These are phyloP conservation scores for Thermochaetoides dissita DNA, from an alignment of 2,329 filamentous ascomycete genomes.

Conservation along the genomic window DNA sequence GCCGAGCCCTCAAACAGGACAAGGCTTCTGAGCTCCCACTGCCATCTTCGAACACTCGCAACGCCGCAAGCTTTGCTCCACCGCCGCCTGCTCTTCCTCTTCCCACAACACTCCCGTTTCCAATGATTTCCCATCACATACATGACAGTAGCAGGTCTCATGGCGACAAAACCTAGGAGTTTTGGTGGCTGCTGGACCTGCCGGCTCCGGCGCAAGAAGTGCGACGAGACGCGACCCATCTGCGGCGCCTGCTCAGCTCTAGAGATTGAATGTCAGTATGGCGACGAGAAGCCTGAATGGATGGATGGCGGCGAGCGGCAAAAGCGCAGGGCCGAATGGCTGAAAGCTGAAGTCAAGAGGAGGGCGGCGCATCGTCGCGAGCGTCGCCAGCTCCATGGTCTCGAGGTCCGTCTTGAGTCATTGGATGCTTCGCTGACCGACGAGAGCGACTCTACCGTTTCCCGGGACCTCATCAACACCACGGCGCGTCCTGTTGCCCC, in stretches of 20 bases:
- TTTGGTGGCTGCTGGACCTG: slow-evolving; percentile 46
- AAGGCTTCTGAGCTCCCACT: no score
- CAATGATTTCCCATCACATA: no score
- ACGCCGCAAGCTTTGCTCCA: no score
- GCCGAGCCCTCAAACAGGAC: no score
- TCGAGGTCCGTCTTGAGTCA: slow-evolving; percentile 19
- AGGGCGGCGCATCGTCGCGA: slow-evolving; percentile 37
- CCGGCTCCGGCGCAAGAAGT: slow-evolving; percentile 47
- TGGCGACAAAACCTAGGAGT: slow-evolving; percentile 23
- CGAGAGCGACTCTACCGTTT: slow-evolving; percentile 5
- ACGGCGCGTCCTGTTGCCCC: not conserved
- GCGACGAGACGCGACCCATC: slow-evolving; percentile 37
- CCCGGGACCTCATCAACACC: not conserved
- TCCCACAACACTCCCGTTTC: no score
- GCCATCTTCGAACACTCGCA: no score
- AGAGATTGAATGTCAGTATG: slow-evolving; percentile 42
- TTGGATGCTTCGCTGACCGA: slow-evolving; percentile 15
- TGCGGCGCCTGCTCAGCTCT: slow-evolving; percentile 38
- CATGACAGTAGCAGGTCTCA: not conserved
- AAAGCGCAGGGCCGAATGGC: slow-evolving; percentile 34
- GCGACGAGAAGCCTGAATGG: slow-evolving; percentile 39
- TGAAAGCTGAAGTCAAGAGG: slow-evolving; percentile 45
- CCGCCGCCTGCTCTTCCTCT: no score
- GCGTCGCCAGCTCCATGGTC: slow-evolving; percentile 30
- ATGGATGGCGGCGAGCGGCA: slow-evolving; percentile 40